These are phyloP conservation scores for Fusarium sp. DNA, from an alignment of 2,329 filamentous ascomycete genomes.

Conservation along the genomic window DNA sequence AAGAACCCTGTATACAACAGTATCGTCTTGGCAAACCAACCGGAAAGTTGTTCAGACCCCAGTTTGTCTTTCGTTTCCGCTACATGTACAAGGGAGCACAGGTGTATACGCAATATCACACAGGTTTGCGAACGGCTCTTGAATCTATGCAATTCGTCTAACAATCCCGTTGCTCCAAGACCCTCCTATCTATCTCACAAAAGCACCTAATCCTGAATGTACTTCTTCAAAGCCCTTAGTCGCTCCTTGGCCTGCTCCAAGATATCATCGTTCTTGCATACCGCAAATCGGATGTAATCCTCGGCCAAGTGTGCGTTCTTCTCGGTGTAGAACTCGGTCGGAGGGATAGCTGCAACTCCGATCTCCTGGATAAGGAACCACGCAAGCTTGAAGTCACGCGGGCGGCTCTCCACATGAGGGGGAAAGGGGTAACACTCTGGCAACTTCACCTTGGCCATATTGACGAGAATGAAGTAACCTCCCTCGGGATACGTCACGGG, in stretches of 20 bases:
- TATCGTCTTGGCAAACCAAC: constrained; percentile 8
- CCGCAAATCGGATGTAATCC: constrained; percentile 93
- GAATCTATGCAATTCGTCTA: constrained; percentile 22
- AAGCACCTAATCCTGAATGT: constrained; percentile 58
- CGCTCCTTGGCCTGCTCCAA: constrained; percentile 82
- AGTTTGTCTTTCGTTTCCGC: neutral
- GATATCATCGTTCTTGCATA: constrained; percentile 93
- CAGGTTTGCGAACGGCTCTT: neutral
- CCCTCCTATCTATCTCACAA: constrained; percentile 2
- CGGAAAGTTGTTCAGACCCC: neutral
- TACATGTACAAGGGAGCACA: constrained; percentile 2
- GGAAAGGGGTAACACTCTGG: constrained; percentile 90
- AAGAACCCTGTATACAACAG: neutral
- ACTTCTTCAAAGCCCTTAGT: constrained; percentile 77
- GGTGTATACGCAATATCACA: neutral
- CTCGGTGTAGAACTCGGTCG: constrained; percentile 96
- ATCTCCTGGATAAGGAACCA: constrained; percentile 99
- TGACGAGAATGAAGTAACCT: constrained; percentile 96
- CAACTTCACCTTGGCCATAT: constrained; percentile 87
- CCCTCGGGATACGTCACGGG: constrained; percentile 94
- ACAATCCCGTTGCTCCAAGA: constrained; percentile 1
- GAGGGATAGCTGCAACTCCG: constrained; percentile 94
- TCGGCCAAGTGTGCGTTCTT: constrained; percentile 85
- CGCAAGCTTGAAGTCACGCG: constrained; percentile 91
- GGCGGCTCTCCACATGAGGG: constrained; percentile 83